Conservation (phyloP, 2,329 filamentous ascomycete species). For the Botryosphaeria dothidea region DNA sequence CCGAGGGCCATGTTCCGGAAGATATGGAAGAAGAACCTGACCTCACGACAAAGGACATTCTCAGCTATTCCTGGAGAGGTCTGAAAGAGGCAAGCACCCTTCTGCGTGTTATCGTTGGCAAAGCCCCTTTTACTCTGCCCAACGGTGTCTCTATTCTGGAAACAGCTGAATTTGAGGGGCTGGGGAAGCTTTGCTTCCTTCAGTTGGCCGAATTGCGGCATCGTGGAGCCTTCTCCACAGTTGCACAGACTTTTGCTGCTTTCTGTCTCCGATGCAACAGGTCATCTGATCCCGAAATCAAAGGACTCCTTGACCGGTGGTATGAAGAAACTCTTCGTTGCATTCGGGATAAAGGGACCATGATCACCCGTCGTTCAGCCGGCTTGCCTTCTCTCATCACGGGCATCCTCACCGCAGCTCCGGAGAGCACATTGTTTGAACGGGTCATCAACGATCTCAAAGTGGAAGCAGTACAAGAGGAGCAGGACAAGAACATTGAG, state of each 20-base stretch:
- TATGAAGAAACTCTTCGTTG: slow-evolving; percentile 69
- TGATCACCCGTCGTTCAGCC: slow-evolving; percentile 83
- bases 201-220: slow-evolving; percentile 84
- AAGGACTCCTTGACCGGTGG: slow-evolving; percentile 63
- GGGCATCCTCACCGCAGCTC: slow-evolving; percentile 72
- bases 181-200: slow-evolving; percentile 75
- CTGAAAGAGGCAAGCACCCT: slow-evolving; percentile 90
- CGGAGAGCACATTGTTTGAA: slow-evolving; percentile 58
- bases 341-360: slow-evolving; percentile 74
- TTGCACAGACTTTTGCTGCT: slow-evolving; percentile 80
- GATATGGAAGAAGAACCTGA: slow-evolving; percentile 72
- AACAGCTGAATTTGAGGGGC: slow-evolving; percentile 58
- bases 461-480: slow-evolving; percentile 57
- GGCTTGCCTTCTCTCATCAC: slow-evolving; percentile 86
- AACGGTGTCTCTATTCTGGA: slow-evolving; percentile 24
- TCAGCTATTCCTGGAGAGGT: slow-evolving; percentile 94
- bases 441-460: slow-evolving; percentile 65
- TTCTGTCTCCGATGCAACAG: slow-evolving; percentile 71
- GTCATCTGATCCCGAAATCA: slow-evolving; percentile 47
- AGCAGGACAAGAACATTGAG: slow-evolving; percentile 51
- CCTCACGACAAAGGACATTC: slow-evolving; percentile 79
- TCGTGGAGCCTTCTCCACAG: slow-evolving; percentile 89
- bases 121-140: slow-evolving; percentile 34
- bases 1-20: slow-evolving; percentile 81
- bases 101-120: slow-evolving; percentile 51